phyloP scores from a whole-genome alignment of 257 asterid species.

The Solanum dulcamara region DNA sequence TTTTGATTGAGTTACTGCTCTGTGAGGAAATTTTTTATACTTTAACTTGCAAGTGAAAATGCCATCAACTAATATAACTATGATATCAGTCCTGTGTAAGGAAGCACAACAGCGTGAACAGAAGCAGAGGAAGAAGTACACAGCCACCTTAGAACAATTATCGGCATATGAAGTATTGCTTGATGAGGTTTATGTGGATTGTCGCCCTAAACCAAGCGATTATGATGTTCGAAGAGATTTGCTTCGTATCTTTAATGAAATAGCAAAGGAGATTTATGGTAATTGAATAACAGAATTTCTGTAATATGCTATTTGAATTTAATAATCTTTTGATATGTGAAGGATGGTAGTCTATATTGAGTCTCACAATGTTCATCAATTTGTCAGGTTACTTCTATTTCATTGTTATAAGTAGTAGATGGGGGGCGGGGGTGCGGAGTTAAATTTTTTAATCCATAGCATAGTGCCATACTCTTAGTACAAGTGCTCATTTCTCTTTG shows the following conservation, averaged over 20 bases:
- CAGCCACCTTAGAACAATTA: constrained; percentile 23
- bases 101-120: constrained; percentile 54
- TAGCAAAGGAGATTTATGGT: constrained; percentile 80
- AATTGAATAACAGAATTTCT: constrained; percentile 7
- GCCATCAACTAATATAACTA: not conserved
- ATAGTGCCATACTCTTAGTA: not conserved
- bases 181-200: constrained; percentile 38
- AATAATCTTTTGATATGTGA: not conserved
- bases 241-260: constrained; percentile 59
- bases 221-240: constrained; percentile 59
- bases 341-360: not conserved
- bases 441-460: not conserved
- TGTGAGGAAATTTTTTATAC: not conserved
- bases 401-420: not conserved
- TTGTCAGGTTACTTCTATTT: not conserved
- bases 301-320: not conserved
- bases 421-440: not conserved
- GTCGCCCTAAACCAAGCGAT: constrained; percentile 52
- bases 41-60: not conserved
- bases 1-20: not conserved
- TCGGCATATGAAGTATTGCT: constrained; percentile 50
- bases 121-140: constrained; percentile 35
- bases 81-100: constrained; percentile 45
- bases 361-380: not conserved
- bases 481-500: not conserved